Percentiles rank a stretch among this genome's conserved stretches.
phyloP scores from a whole-genome alignment of 352 stramenopile species.

The Globisporangium parvum region DNA sequence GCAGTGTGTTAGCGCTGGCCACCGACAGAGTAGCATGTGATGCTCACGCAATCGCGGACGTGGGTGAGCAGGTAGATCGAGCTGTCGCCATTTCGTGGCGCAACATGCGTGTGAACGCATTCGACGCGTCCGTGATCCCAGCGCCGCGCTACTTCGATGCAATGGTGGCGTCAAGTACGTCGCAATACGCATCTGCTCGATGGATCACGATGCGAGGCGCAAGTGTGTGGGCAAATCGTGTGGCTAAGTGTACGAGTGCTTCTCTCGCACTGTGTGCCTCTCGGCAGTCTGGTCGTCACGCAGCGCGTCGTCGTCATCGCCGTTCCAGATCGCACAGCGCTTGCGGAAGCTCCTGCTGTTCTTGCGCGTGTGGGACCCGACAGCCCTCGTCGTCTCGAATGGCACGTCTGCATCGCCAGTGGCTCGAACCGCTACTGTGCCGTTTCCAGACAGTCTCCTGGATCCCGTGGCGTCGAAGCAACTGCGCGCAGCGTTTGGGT shows the following conservation, averaged over 20 bases:
- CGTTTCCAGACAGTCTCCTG: conserved; percentile 35
- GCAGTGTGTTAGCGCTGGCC: no score
- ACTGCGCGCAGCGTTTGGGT: conserved; percentile 34
- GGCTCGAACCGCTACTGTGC: conserved; percentile 16
- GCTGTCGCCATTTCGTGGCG: conserved; percentile 44
- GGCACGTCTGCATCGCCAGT: conserved; percentile 19
- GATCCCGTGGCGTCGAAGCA: conserved; percentile 10
- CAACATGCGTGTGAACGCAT: conserved; percentile 31
- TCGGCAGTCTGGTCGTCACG: conserved; percentile 21
- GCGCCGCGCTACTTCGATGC: conserved; percentile 44
- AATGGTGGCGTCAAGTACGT: conserved; percentile 25
- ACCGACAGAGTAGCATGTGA: no score
- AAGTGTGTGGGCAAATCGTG: not conserved
- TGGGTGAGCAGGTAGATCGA: conserved; percentile 35
- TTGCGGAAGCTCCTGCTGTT: conserved; percentile 49
- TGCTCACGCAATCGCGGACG: not conserved
- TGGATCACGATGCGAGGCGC: no score
- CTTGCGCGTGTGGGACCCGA: conserved; percentile 45
- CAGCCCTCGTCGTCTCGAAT: conserved; percentile 18
- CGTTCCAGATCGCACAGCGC: conserved; percentile 40
- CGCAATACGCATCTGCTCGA: no score
- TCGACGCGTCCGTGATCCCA: conserved; percentile 32
- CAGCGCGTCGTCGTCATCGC: conserved; percentile 10
- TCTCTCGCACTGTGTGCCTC: conserved; percentile 1
- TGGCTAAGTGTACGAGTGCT: not conserved